phyloP scores from a whole-genome alignment of 345 rosid species.

The Eucalyptus tenuipes region DNA sequence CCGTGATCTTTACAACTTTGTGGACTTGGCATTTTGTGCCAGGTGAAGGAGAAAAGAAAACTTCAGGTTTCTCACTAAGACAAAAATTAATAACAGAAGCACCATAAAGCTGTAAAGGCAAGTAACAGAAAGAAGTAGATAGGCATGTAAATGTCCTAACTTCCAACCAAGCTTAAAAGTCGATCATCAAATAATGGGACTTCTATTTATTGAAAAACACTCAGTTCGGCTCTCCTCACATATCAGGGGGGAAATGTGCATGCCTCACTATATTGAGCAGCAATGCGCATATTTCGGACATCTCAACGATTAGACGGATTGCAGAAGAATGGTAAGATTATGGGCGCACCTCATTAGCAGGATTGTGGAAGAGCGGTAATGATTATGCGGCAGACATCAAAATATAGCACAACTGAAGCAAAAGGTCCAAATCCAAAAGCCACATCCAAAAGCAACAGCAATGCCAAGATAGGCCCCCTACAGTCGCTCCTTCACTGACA shows the following conservation, averaged over 20 bases:
- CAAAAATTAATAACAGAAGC: neutral
- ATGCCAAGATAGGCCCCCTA: neutral
- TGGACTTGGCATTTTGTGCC: slow-evolving; percentile 52
- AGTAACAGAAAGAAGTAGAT: neutral
- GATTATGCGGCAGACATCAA: neutral
- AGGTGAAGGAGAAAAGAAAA: neutral
- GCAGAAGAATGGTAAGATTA: neutral
- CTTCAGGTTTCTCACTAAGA: neutral
- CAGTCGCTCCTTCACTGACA: neutral
- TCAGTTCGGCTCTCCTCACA: neutral
- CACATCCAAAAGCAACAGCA: neutral
- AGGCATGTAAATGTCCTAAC: neutral
- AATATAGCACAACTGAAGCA: too few species aligned
- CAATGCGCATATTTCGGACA: neutral
- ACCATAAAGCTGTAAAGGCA: neutral
- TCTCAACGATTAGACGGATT: neutral
- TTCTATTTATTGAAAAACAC: neutral
- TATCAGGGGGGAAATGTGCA: neutral
- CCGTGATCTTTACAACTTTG: slow-evolving; percentile 55
- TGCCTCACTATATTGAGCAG: neutral
- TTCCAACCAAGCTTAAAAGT: neutral
- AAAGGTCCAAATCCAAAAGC: too few species aligned
- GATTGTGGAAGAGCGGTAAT: neutral
- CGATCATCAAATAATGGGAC: neutral
- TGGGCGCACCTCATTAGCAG: neutral